Conservation (phyloP, 345 rosid genomes). For the Eucalyptus tenuipes region DNA sequence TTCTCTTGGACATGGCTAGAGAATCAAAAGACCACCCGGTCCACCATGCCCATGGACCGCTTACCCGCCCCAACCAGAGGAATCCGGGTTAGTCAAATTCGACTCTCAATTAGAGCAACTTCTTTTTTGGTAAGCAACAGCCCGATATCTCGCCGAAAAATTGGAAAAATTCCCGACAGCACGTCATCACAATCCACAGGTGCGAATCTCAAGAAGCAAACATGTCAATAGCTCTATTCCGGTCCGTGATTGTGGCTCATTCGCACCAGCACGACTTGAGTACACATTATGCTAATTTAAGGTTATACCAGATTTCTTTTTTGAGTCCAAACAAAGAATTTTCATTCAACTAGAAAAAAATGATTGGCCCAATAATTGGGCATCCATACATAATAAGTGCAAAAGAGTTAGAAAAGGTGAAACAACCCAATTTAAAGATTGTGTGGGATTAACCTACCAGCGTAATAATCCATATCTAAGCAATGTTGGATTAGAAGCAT, state of each 20-base stretch:
- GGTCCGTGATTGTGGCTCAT: not conserved
- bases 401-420: too few species aligned
- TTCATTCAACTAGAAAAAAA: too few species aligned
- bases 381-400: fast-evolving
- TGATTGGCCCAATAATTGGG: too few species aligned
- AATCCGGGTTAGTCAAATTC: not conserved
- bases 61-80: not conserved
- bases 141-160: not conserved
- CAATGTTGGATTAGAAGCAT: not conserved
- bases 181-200: not conserved
- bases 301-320: not conserved
- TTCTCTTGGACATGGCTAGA: not conserved
- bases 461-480: not conserved
- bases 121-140: not conserved
- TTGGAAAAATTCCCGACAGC: not conserved
- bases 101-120: not conserved
- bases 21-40: not conserved
- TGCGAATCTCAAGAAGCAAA: not conserved
- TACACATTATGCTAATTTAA: not conserved
- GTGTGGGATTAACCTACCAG: too few species aligned
- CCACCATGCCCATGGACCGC: not conserved
- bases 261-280: not conserved
- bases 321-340: too few species aligned
- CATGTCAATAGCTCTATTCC: not conserved
- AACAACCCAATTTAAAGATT: too few species aligned